phyloP scores from a whole-genome alignment of 441 rosid species.

The Jatropha multifida region DNA sequence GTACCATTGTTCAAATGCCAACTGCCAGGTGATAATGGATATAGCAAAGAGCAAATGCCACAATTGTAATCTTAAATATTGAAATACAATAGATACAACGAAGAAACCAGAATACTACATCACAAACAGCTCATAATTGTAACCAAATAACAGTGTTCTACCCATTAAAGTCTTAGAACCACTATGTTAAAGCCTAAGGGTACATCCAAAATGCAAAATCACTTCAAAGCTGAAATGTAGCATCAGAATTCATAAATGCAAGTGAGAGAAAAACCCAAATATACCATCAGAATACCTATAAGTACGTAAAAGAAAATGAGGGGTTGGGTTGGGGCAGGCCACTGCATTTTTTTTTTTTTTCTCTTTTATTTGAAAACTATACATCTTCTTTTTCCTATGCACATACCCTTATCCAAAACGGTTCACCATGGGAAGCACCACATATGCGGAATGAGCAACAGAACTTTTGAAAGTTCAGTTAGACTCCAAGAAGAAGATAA shows the following conservation, averaged over 20 bases:
- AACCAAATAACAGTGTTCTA: background rate
- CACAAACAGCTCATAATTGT: background rate
- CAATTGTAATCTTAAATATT: background rate
- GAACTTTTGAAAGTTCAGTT: background rate
- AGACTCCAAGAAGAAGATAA: background rate
- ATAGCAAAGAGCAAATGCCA: background rate
- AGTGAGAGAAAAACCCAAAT: background rate
- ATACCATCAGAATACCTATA: background rate
- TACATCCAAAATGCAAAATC: background rate
- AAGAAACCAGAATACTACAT: background rate
- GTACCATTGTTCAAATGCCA: background rate
- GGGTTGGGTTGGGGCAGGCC: background rate
- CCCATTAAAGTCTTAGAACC: background rate
- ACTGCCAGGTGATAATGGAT: background rate
- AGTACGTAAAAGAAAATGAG: background rate
- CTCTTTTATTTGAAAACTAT: background rate
- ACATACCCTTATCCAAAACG: constrained; percentile 1
- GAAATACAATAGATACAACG: background rate
- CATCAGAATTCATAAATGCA: background rate
- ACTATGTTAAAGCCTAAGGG: background rate
- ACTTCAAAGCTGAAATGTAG: background rate
- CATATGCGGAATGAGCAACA: background rate
- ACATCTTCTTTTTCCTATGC: background rate
- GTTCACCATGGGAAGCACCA: background rate
- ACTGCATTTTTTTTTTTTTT: too few relatives aligned